Evolutionary conservation across 139 green algal species (phyloP).

Genomic region (Edaphochlamys debaryana): DNA sequence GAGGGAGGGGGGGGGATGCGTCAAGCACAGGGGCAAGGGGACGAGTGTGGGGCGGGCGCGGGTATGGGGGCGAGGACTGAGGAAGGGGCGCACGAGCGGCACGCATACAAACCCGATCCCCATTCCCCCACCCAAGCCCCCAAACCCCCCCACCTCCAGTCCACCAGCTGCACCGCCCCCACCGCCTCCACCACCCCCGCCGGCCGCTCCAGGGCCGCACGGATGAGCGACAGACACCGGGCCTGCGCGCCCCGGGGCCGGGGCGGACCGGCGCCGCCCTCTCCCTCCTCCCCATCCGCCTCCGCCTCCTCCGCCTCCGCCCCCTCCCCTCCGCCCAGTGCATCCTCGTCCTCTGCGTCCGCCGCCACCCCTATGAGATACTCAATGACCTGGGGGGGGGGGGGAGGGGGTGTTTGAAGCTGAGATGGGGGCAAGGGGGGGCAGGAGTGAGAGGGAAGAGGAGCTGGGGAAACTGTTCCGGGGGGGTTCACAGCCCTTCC

Average conservation of each 20-base stretch:
- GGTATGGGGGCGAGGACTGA: no score
- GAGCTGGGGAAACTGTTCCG: no score
- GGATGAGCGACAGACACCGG: conserved; percentile 23
- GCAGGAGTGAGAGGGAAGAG: no score
- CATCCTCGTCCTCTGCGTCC: background rate
- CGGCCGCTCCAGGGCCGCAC: conserved; percentile 24
- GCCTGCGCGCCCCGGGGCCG: background rate
- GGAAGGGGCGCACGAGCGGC: background rate
- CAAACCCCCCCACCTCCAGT: conserved; percentile 13
- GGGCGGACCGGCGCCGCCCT: background rate
- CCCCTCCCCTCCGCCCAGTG: background rate
- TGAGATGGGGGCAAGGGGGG: no score
- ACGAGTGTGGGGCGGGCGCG: no score
- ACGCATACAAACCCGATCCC: background rate
- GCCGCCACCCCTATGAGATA: conserved; percentile 1
- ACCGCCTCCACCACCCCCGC: conserved; percentile 16
- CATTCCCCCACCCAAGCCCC: background rate
- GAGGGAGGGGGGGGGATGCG: background rate
- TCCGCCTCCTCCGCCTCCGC: background rate
- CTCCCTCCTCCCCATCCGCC: background rate
- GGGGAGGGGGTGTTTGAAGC: no score
- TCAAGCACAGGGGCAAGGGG: no score
- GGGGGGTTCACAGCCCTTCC: no score
- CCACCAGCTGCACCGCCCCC: conserved; percentile 26
- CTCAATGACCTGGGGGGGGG: conserved; percentile 11